Base-by-base conservation (phyloP, 2,329 filamentous ascomycete species). In the Penicillium crustosum region DNA sequence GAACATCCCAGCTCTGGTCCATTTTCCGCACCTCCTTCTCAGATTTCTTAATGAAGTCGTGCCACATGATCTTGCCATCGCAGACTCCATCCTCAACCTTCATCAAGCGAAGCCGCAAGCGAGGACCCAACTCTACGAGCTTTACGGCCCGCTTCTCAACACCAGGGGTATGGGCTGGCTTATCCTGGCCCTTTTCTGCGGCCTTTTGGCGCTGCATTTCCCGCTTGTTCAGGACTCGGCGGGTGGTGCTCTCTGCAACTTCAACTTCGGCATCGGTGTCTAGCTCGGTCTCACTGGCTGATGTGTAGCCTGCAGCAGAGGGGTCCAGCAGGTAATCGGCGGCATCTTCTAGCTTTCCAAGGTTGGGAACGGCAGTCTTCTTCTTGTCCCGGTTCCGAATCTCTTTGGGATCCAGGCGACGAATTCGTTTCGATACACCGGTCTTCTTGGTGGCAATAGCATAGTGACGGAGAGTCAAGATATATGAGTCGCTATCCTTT, bases 191-290 rank as follows among this genome's bases (percentile, higher is more conserved):
- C 78, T 60, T 81, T 74, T 63, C 70, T 71, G 74, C 64, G 38
- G 71, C 68, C 71, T 77, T 76, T 66, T 76, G 71, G 33, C 79
- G 78, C 60, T 80, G 78, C 61, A 78, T 67, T 51, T 84, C 81
- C 38, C 79, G 77, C 65, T 80, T 81, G 53, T 74, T 79, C 72
- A 73, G 79, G 73, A 75, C 84, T 80, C 75, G 81, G 79, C 55
- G 86, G 78, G 57, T 81, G 63, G 65, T 79, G 60, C 71, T 75
- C 79, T 83, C 78, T 81, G 84, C 74, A 23, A 99, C 86, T 72
- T 99, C 94, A 12, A 99, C 91, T 75, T 99, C 94, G 43, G 91
- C 93, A 70, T 99, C 94, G 0, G 93, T 97, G 62, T 97, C 94
- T 25, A 89, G 80, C 72, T 99, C 94, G 41, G 91, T 96, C 56